These are phyloP conservation scores for Pythium guiyangense DNA, from an alignment of 352 stramenopile species.

Conservation along the genomic window DNA sequence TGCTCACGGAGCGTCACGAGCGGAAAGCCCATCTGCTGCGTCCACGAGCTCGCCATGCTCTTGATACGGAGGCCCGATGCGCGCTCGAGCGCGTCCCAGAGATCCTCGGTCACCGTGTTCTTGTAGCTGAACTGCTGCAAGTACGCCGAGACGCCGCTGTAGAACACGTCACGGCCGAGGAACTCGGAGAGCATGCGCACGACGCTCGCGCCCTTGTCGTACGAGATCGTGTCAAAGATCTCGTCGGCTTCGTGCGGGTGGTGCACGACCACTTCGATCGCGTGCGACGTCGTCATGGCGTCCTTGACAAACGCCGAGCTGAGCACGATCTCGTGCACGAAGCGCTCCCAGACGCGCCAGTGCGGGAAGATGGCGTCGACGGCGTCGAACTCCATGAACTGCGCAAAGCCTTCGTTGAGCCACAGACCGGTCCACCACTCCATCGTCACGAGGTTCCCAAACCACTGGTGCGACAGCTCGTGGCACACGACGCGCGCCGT, in stretches of 20 bases:
- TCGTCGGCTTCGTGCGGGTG: conserved; percentile 94
- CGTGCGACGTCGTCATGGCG: conserved; percentile 86
- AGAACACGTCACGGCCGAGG: conserved; percentile 64
- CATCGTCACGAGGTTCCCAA: conserved; percentile 99
- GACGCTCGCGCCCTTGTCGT: conserved; percentile 88
- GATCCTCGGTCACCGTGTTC: conserved; percentile 94
- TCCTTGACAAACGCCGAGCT: conserved; percentile 90
- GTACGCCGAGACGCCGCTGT: conserved; percentile 90
- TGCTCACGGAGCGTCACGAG: conserved; percentile 78
- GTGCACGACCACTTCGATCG: conserved; percentile 94
- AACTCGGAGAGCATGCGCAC: conserved; percentile 76
- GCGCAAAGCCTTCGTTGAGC: conserved; percentile 98
- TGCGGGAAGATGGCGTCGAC: conserved; percentile 91
- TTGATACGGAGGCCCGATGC: conserved; percentile 87
- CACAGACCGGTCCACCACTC: conserved; percentile 94
- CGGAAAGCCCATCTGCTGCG: conserved; percentile 93
- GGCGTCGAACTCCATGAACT: conserved; percentile 95
- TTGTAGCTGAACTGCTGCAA: conserved; percentile 92
- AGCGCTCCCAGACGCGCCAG: conserved; percentile 95
- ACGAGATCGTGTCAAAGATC: conserved; percentile 98
- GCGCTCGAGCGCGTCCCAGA: conserved; percentile 93
- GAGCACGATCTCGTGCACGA: conserved; percentile 75
- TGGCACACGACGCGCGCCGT: conserved; percentile 95
- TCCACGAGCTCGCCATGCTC: conserved; percentile 93
- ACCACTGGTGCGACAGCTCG: conserved; percentile 97